Conservation (phyloP, 345 rosid genomes). For the Gossypium bickii region DNA sequence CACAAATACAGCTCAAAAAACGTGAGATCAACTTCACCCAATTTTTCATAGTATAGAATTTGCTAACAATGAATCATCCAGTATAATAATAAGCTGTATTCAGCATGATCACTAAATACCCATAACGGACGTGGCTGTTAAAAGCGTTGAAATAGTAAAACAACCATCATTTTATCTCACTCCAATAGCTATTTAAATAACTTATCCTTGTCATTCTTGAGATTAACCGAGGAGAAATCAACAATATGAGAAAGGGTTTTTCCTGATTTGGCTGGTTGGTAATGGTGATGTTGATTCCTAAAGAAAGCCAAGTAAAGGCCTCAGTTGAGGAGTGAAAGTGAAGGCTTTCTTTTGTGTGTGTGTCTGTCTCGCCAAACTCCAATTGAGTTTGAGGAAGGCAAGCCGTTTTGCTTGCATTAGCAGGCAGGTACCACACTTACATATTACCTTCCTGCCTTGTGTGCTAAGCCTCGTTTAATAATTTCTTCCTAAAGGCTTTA, state of each 20-base stretch:
- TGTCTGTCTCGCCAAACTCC: constrained; percentile 29
- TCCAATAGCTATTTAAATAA: too few relatives aligned
- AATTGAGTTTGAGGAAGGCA: constrained; percentile 28
- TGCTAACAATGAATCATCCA: not conserved
- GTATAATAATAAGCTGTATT: not conserved
- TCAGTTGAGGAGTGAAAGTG: constrained; percentile 29
- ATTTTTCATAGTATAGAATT: too few relatives aligned
- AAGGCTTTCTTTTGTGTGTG: constrained; percentile 7
- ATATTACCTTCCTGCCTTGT: constrained; percentile 51
- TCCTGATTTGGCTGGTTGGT: constrained; percentile 24
- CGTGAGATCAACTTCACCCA: not conserved
- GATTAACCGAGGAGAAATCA: not conserved
- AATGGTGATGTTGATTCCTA: constrained; percentile 21
- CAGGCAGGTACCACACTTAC: constrained; percentile 35
- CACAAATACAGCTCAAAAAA: not conserved
- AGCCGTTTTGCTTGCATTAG: constrained; percentile 41
- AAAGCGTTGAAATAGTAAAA: too few relatives aligned
- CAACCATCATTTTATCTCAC: too few relatives aligned
- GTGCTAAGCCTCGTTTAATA: constrained; percentile 24
- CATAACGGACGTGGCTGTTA: too few relatives aligned
- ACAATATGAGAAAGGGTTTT: not conserved
- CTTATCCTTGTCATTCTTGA: too few relatives aligned
- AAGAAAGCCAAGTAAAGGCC: constrained; percentile 9
- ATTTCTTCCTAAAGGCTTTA: not conserved
- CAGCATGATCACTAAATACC: too few relatives aligned